Conservation (phyloP, 2,329 filamentous ascomycete genomes). For the Ophiostoma quercus region DNA sequence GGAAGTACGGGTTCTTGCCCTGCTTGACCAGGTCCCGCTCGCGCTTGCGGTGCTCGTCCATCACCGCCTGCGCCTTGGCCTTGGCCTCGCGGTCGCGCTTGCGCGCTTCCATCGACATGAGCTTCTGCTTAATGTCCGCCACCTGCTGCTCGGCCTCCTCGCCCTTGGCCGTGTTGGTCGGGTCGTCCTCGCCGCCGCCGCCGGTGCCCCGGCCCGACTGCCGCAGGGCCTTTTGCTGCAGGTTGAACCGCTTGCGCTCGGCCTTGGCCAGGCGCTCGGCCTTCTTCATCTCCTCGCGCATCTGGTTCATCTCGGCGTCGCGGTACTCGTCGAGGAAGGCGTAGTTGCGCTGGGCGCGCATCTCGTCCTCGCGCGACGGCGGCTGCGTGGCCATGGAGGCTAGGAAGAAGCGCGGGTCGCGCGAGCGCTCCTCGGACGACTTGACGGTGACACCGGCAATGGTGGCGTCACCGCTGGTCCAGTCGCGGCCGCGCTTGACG, state of each 20-base stretch:
- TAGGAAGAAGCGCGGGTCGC: slow-evolving; percentile 86
- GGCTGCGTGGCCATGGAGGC: slow-evolving; percentile 44
- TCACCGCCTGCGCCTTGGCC: slow-evolving; percentile 63
- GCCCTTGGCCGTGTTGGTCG: slow-evolving; percentile 14
- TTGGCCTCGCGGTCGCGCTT: slow-evolving; percentile 65
- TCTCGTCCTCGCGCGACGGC: slow-evolving; percentile 43
- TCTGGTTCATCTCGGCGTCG: slow-evolving; percentile 70
- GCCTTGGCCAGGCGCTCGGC: slow-evolving; percentile 42
- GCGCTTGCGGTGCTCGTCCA: slow-evolving; percentile 69
- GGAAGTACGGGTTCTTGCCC: slow-evolving; percentile 87
- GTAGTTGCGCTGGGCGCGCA: slow-evolving; percentile 66
- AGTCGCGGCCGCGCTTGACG: slow-evolving; percentile 71
- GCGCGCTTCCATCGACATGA: slow-evolving; percentile 73
- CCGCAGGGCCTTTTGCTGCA: slow-evolving; percentile 31
- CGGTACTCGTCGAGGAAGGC: slow-evolving; percentile 84
- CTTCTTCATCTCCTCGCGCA: slow-evolving; percentile 62
- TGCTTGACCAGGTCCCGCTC: slow-evolving; percentile 81
- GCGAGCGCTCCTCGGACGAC: slow-evolving; percentile 39
- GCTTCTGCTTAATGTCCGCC: slow-evolving; percentile 64
- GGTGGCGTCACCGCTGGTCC: slow-evolving; percentile 25
- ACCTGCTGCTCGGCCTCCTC: slow-evolving; percentile 41
- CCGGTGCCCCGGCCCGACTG: neutral
- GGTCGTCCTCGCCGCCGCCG: slow-evolving; percentile 3
- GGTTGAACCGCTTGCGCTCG: slow-evolving; percentile 20
- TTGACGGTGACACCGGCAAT: slow-evolving; percentile 48